Evolutionary conservation across 306 rosid genomes (phyloP).

Genomic region (Ziziphus jujuba): DNA sequence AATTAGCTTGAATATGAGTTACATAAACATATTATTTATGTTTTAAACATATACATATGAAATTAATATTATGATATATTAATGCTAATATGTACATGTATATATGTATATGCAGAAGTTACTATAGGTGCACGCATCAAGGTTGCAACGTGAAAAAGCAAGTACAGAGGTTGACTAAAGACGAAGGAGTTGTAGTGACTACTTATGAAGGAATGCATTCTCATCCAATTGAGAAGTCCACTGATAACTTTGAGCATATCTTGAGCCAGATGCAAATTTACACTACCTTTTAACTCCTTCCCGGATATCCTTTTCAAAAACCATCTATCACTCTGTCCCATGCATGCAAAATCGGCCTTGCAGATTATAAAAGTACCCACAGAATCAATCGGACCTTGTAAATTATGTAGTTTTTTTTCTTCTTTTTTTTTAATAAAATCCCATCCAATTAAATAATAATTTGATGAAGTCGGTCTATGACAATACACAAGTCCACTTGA

Average conservation of each 20-base stretch:
- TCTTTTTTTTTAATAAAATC: too few species aligned
- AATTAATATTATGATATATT: neutral
- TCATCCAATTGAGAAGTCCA: conserved; percentile 49
- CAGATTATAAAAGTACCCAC: too few species aligned
- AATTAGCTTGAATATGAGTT: too few species aligned
- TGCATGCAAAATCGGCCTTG: neutral
- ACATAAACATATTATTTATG: too few species aligned
- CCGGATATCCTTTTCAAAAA: neutral
- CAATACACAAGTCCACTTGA: too few species aligned
- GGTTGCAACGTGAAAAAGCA: conserved; percentile 57
- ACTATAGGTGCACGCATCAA: conserved; percentile 54
- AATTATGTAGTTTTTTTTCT: too few species aligned
- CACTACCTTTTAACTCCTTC: conserved; percentile 20
- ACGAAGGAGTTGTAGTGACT: conserved; percentile 46
- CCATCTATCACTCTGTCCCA: neutral
- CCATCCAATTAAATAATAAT: too few species aligned
- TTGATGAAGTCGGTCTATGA: too few species aligned
- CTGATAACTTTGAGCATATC: conserved; percentile 55
- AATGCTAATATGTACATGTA: neutral
- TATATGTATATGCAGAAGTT: conserved; percentile 31
- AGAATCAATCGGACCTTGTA: too few species aligned
- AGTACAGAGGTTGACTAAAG: conserved; percentile 48
- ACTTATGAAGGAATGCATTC: conserved; percentile 56
- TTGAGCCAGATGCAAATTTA: conserved; percentile 53
- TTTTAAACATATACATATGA: neutral